Evolutionary conservation across 2,329 filamentous ascomycete genomes (phyloP).

Genomic region (Pseudocercospora crystallina): DNA sequence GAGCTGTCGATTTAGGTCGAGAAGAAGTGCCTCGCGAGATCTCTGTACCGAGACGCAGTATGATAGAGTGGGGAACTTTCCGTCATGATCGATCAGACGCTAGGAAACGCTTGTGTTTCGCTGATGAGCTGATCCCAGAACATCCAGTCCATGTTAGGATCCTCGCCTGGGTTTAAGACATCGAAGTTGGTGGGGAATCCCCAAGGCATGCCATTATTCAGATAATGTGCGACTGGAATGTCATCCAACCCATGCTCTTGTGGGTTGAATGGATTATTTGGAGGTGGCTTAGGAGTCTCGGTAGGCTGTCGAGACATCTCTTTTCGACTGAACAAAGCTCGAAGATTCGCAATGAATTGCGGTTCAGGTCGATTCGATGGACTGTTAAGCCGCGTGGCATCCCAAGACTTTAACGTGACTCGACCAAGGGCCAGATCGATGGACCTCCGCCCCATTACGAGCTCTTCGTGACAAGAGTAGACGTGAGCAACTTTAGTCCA

Average conservation of each 20-base stretch:
- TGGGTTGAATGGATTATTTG: conserved; percentile 10
- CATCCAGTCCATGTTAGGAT: conserved; percentile 19
- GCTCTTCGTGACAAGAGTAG: conserved; percentile 45
- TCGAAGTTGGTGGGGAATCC: conserved; percentile 13
- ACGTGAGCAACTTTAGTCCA: conserved; percentile 49
- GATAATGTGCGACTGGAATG: conserved; percentile 15
- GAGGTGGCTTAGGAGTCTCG: conserved; percentile 12
- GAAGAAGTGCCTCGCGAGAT: too few relatives aligned
- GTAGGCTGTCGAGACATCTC: conserved; percentile 16
- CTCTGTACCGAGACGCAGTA: too few relatives aligned
- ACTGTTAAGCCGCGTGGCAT: conserved; percentile 23
- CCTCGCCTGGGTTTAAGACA: neutral
- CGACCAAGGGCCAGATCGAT: conserved; percentile 46
- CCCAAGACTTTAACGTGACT: conserved; percentile 48
- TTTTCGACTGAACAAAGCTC: conserved; percentile 13
- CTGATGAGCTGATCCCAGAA: conserved; percentile 21
- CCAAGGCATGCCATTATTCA: conserved; percentile 14
- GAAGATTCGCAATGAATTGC: conserved; percentile 15
- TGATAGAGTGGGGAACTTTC: too few relatives aligned
- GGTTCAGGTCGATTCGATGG: conserved; percentile 8
- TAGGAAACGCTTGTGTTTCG: conserved; percentile 12
- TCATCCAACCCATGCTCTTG: conserved; percentile 6
- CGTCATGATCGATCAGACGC: neutral
- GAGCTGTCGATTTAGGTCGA: too few relatives aligned
- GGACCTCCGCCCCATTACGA: conserved; percentile 38